These are phyloP conservation scores for Gorgonomyces haynaldii DNA, from an alignment of 192 early-diverging fungal species.

Conservation along the genomic window DNA sequence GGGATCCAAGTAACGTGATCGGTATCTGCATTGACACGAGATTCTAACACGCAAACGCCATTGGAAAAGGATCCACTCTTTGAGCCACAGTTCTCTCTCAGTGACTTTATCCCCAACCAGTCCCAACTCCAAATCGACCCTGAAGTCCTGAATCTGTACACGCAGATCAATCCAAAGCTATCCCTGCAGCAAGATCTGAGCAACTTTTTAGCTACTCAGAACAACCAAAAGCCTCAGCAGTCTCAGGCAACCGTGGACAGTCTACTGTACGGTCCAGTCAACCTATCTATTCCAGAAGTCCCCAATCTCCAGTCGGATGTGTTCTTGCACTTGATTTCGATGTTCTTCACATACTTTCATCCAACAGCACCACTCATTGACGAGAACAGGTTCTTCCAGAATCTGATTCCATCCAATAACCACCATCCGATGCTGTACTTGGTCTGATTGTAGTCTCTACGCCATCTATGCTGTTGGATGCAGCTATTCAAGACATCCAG, in stretches of 20 bases:
- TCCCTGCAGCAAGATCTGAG: constrained; percentile 3
- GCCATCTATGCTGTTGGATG: constrained; percentile 28
- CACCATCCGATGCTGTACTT: constrained; percentile 31
- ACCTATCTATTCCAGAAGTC: constrained; percentile 11
- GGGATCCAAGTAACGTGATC: constrained; percentile 1
- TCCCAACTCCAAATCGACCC: constrained; percentile 1
- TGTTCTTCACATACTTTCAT: constrained; percentile 21
- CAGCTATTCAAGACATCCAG: constrained; percentile 18
- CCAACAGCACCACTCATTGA: constrained; percentile 19
- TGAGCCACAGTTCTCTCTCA: neutral
- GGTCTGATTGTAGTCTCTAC: too few species aligned
- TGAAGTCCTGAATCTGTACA: neutral
- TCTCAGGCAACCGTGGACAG: too few species aligned
- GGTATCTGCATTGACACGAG: neutral
- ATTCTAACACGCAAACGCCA: neutral
- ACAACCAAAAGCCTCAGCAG: constrained; percentile 1
- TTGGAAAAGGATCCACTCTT: neutral
- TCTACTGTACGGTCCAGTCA: constrained; percentile 2
- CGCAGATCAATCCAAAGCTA: constrained; percentile 3
- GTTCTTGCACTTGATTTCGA: constrained; percentile 22
- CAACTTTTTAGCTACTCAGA: neutral
- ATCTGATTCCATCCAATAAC: constrained; percentile 27
- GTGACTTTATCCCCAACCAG: neutral
- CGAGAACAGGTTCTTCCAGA: constrained; percentile 17
- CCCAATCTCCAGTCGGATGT: constrained; percentile 11